Percentiles rank a stretch among this genome's conserved stretches.
phyloP scores from a whole-genome alignment of 495 filamentous ascomycete species.

The Tuber melanosporum region DNA sequence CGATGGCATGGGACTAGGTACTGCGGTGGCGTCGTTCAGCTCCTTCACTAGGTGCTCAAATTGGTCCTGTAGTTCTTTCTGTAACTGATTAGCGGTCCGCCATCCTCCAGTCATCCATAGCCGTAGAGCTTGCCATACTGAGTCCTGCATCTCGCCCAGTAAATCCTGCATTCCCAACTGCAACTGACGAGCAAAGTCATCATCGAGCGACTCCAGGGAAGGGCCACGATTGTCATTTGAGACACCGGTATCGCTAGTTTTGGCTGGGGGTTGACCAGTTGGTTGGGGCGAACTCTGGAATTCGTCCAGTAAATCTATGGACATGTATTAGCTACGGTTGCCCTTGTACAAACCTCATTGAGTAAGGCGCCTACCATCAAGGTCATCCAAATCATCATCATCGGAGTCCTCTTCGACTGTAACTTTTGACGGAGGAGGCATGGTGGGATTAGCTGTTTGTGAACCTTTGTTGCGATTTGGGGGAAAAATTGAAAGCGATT shows the following conservation, averaged over 20 bases:
- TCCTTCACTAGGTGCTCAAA: slow-evolving; percentile 81
- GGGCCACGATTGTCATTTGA: slow-evolving; percentile 32
- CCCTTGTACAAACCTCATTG: slow-evolving; percentile 8
- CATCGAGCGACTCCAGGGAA: slow-evolving; percentile 46
- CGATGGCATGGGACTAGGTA: slow-evolving; percentile 33
- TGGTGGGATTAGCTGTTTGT: slow-evolving; percentile 5
- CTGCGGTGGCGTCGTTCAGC: slow-evolving; percentile 51
- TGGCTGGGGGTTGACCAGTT: slow-evolving; percentile 46
- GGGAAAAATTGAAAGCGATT: not conserved
- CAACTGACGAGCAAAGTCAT: slow-evolving; percentile 75
- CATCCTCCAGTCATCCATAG: not conserved
- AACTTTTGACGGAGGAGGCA: slow-evolving; percentile 13
- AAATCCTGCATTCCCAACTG: slow-evolving; percentile 81
- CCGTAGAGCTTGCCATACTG: slow-evolving; percentile 43
- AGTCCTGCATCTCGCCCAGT: slow-evolving; percentile 61
- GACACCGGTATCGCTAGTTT: slow-evolving; percentile 44
- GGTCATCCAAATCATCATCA: slow-evolving; percentile 82
- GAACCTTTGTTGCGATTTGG: not conserved
- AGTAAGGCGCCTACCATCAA: slow-evolving; percentile 60
- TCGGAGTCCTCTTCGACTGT: slow-evolving; percentile 60
- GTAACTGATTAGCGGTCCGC: not conserved
- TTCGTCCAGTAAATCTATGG: slow-evolving; percentile 79
- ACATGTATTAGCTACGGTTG: not conserved
- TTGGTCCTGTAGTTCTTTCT: slow-evolving; percentile 76
- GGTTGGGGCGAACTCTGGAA: slow-evolving; percentile 59